Base-by-base conservation (phyloP, 164 flowering plant species). In the Vitis amurensis region DNA sequence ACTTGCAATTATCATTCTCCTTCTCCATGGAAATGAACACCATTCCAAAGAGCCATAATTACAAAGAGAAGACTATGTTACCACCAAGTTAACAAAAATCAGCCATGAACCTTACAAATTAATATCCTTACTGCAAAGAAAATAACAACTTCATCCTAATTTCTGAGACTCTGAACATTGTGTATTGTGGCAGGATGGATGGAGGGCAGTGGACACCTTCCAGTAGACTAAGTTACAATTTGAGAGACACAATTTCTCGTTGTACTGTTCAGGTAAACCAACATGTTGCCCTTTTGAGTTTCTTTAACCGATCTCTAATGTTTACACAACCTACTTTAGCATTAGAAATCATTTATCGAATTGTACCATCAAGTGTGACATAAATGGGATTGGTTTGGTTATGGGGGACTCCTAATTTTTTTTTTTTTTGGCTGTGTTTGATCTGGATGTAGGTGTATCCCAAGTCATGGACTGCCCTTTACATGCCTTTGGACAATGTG, bases 401-500 rank as follows among this genome's bases (percentile, higher is more conserved):
- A 23, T 23, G 27, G 27, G 27, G 2, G 27, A 23, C 27, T 23
- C 27, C 27, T 23, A 2, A 58, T 0, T 17, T 16, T 15, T 3
- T 15, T 9, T 58, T 2, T 37, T 30, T 51, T 8, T 9, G 27
- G 27, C 27, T 23, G 27, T 49, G 49, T 62, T 65, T 48, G 57
- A 19, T 65, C 0, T 51, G 29, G 2, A 44, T 71, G 49, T 86
- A 92, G 98, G 98, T 91, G 13, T 91, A 91, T 76, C 97, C 97
- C 1, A 79, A 74, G 70, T 85, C 98, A 68, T 93, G 97, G 98
- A 86, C 89, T 23, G 95, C 97, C 12, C 66, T 93, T 56, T 93
- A 89, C 78, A 74, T 93, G 86, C 82, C 96, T 8, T 56, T 91
- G 72, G 98, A 93, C 86, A 93, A 89, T 71, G 96, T 89, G 63